A percentile compares a stretch with the other conserved stretches of the same genome.
phyloP scores from a whole-genome alignment of 176 grass and related monocot genomes.

The Zea mays region Zm-B73-REFERENCE-NAM-5.0 NC_050096.1:40465501-40466000 shows the following conservation, averaged over 20 bases:
- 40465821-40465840: no score
- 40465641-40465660: conserved; percentile 13
- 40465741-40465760: background rate
- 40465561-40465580: conserved; percentile 10
- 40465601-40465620: background rate
- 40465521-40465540: conserved; percentile 9
- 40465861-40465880: conserved; percentile 46
- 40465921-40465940: conserved; percentile 54
- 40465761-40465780: no score
- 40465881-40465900: conserved; percentile 62
- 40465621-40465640: background rate
- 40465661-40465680: conserved; percentile 16
- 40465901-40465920: conserved; percentile 44
- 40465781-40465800: no score
- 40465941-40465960: conserved; percentile 61
- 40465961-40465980: conserved; percentile 57
- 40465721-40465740: background rate
- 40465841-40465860: no score
- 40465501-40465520: background rate
- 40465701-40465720: background rate
- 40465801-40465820: no score
- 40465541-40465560: background rate
- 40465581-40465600: background rate
- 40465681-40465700: conserved; percentile 11
- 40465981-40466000: conserved; percentile 81